These are phyloP conservation scores for Podospora australis DNA, from an alignment of 495 filamentous ascomycete species.

Conservation along the genomic window DNA sequence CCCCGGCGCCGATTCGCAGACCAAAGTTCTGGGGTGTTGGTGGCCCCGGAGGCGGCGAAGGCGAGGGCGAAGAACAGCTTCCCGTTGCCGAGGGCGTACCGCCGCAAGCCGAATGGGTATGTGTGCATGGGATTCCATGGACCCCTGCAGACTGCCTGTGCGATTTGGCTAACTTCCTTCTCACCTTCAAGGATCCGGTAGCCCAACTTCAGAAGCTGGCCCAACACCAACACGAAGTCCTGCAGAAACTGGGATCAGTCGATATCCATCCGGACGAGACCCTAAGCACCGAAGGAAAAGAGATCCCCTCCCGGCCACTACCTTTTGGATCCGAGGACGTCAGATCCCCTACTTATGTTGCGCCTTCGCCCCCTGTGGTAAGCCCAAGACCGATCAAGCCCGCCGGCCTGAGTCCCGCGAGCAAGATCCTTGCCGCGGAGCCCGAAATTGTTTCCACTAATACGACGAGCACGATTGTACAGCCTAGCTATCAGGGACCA, in stretches of 20 bases:
- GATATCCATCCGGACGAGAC: conserved; percentile 17
- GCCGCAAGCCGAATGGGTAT: conserved; percentile 82
- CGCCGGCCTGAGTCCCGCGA: conserved; percentile 24
- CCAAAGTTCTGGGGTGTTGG: conserved; percentile 30
- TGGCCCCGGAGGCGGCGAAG: conserved; percentile 43
- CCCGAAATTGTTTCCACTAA: conserved; percentile 1
- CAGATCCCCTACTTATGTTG: conserved; percentile 41
- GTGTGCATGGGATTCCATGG: conserved; percentile 52
- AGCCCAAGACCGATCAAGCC: conserved; percentile 39
- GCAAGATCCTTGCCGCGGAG: conserved; percentile 18
- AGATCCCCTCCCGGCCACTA: conserved; percentile 37
- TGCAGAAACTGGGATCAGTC: conserved; percentile 36
- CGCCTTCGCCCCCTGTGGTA: conserved; percentile 29
- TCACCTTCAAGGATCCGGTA: conserved; percentile 61
- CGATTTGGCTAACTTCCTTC: conserved; percentile 50
- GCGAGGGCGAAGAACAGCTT: conserved; percentile 50
- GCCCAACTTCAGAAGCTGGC: conserved; percentile 63
- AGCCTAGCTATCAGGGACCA: conserved; percentile 42
- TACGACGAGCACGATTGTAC: conserved; percentile 13
- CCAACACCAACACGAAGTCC: conserved; percentile 52
- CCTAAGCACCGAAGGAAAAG: conserved; percentile 13
- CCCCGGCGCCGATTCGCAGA: conserved; percentile 66
- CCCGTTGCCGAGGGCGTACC: conserved; percentile 75
- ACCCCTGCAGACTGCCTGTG: conserved; percentile 50
- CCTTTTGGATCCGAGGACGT: conserved; percentile 44